Evolutionary conservation across 495 filamentous ascomycete genomes (phyloP), one percentile per base, ranked within the genome.

Genomic region (Astrothelium macrocarpum): DNA sequence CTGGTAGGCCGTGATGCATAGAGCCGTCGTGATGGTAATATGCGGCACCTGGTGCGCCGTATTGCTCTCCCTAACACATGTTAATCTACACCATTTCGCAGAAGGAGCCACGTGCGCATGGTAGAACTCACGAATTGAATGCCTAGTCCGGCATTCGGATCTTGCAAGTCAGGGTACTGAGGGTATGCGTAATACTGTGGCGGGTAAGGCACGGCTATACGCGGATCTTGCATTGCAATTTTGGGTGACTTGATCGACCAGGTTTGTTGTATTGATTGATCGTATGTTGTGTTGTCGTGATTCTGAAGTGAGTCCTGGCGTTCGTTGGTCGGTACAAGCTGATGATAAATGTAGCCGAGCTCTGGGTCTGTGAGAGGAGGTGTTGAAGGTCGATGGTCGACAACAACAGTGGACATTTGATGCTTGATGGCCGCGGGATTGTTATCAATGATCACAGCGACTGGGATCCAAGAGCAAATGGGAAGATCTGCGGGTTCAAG

Each of bases 11-110:
- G 77, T 79, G 3, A 79, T 79, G 56, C 78, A 82, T 59, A 72
- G 81, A 62, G 75, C 78, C 7, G 77, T 82, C 64, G 77, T 81
- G 69, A 72, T 79, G 71, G 81, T 82, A 58, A 75, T 71, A 73
- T 36, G 61, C 10, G 25, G 64, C 59, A 69, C 74, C 72, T 73
- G 64, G 49, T 31, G 64, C 62, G 0, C 49, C 28, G 39, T 53
- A 26, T 32, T 23, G 31, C n/a, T 28, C 23, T 26, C 23, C 59
- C 68, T 61, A 63, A 65, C 18, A 45, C 39, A 59, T 63, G 62
- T 68, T 68, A 61, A 20, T 59, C 11, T 34, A 25, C 1, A 39
- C 29, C 20, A 66, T 77, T 74, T 68, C 14, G 5, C 45, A n/a
- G 23, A 29, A 14, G 3, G 23, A 20, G 20, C 23, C 49, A 29